Conservation (phyloP, 129 eudicot genomes). For the Arctium minus region DNA sequence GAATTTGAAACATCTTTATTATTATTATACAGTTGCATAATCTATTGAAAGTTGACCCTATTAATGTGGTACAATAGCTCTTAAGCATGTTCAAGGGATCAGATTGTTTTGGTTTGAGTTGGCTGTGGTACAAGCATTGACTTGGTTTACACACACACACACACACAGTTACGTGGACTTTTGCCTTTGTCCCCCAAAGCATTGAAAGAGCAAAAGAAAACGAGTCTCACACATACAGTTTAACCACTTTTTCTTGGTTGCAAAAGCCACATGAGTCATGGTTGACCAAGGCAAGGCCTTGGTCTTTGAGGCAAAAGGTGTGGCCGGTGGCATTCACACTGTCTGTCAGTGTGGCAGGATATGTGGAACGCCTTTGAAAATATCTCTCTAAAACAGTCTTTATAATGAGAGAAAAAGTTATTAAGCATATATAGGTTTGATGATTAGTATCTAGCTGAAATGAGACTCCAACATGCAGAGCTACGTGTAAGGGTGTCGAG, state of each 20-base stretch:
- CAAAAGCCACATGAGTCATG: slow-evolving; percentile 16
- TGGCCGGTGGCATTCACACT: neutral
- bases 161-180: neutral
- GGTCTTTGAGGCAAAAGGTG: neutral
- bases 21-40: neutral
- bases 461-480: neutral
- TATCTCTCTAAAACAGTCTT: no score
- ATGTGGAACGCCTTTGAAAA: no score
- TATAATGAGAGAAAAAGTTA: no score
- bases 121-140: slow-evolving; percentile 24
- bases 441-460: neutral
- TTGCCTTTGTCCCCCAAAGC: slow-evolving; percentile 15
- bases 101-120: slow-evolving; percentile 24
- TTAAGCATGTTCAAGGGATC: slow-evolving; percentile 33
- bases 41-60: slow-evolving; percentile 17
- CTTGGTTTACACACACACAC: slow-evolving; percentile 8
- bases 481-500: no score
- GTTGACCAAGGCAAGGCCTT: neutral
- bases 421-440: no score
- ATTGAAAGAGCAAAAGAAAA: slow-evolving; percentile 23
- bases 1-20: slow-evolving; percentile 2
- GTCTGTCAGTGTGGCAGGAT: no score
- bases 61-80: slow-evolving; percentile 25
- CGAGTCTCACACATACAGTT: slow-evolving; percentile 10
- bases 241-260: slow-evolving; percentile 12